Percentiles rank a stretch among this genome's conserved stretches.
These are phyloP conservation scores for Ophiostoma australiae DNA, from an alignment of 2,329 filamentous ascomycete genomes.

Conservation along the genomic window DNA sequence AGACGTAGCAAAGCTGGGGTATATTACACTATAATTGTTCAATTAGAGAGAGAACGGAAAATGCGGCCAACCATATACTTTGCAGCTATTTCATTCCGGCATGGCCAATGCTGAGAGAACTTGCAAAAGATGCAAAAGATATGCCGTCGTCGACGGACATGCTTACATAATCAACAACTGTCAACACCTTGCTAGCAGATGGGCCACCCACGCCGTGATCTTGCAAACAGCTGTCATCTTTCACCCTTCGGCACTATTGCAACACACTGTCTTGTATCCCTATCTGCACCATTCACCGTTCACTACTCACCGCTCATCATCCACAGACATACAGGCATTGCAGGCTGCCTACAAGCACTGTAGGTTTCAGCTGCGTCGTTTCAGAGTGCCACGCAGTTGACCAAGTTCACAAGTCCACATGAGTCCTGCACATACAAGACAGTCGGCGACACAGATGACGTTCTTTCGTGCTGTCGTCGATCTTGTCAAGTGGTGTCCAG, in stretches of 20 bases:
- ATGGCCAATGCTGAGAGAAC: too few species aligned
- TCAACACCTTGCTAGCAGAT: not conserved
- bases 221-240: not conserved
- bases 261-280: not conserved
- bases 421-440: not conserved
- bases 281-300: too few species aligned
- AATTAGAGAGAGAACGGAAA: too few species aligned
- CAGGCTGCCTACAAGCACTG: not conserved
- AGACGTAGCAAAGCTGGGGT: too few species aligned
- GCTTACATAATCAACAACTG: not conserved
- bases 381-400: not conserved
- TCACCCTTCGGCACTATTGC: not conserved
- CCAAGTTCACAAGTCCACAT: not conserved
- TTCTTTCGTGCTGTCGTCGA: not conserved
- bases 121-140: too few species aligned
- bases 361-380: not conserved
- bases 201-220: not conserved
- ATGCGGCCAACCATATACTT: too few species aligned
- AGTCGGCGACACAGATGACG: slow-evolving; percentile 1
- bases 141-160: not conserved
- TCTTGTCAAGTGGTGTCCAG: not conserved
- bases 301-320: not conserved
- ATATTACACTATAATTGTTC: too few species aligned
- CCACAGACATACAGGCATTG: not conserved
- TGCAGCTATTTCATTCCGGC: too few species aligned